Base-by-base conservation (phyloP, 495 filamentous ascomycete species). In the Rhypophila decipiens region DNA sequence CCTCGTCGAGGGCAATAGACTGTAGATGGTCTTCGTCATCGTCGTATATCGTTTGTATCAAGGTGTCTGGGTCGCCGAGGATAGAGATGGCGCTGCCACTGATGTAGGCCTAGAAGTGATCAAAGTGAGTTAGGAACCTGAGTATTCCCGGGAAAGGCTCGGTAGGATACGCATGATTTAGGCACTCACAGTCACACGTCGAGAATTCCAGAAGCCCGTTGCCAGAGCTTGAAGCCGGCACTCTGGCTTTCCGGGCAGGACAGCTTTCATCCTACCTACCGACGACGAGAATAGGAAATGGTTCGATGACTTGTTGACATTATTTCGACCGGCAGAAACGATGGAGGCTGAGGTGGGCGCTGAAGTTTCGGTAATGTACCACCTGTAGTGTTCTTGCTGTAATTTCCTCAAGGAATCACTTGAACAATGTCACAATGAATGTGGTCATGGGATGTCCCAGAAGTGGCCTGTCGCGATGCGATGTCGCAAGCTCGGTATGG, bases 1-100 rank as follows among this genome's bases (percentile, higher is more conserved):
- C 68, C 54, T 95, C 86, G 55, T 94, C 84, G 48, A 96, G 78
- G 15, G 79, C 74, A 21, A 95, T 76, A 10, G 86, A 82, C 38
- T 89, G 77, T 31, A 97, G 77, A 4, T 70, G 69, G 5, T 78
- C 70, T 31, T 80, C 75, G 62, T 90, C 83, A 53, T 93, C 84
- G 59, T 90, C 79, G 69, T 95, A 96, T 49, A 90, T 87, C 0
- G 91, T 96, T 68, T 97, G 91, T 24, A 95, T 71, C 55, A 95
- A 76, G 45, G 78, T 73, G 58, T 86, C 73, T 50, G 87, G 79
- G 43, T 79, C 80, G 66, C 76, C 75, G 59, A 96, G 83, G 59
- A 97, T 83, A 39, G 90, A 77, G 49, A 97, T 76, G 49, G 88
- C 85, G 65, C 84, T 85, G 51, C 93, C 90, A 49, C 86, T 90